Evolutionary conservation across 2,329 filamentous ascomycete species (phyloP), one percentile per base, ranked within the genome.

Genomic region (Trichoderma sp.): DNA sequence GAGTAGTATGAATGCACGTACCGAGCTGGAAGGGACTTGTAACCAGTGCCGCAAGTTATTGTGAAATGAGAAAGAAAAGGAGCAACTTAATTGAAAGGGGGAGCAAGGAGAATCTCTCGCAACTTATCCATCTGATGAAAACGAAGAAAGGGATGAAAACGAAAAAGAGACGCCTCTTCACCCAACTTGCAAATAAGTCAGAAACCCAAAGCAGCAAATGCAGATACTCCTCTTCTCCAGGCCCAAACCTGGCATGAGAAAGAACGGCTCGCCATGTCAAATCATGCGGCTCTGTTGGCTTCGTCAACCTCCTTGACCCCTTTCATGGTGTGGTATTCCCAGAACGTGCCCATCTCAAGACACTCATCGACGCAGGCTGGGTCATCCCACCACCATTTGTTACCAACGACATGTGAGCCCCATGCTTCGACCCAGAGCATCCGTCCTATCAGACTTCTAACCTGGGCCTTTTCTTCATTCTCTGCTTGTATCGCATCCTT

Each of bases 351-450:
- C 67, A 83, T 71, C 63, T 80, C 74, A 17, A 80, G 71, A 66
- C 86, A 88, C 72, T 88, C 86, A 47, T 82, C 78, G 2, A 86
- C 74, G 64, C 84, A 85, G 1, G 74, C 78, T 14, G 77, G 74
- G 39, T 87, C 82, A 48, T 88, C 84, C 86, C 86, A 88, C 86
- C 86, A 89, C 85, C 85, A 88, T 50, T 72, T 76, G 5, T 79
- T 73, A 0, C 78, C 79, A 3, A 77, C 79, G 9, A 86, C 80
- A 66, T 79, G 82, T 3, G 72, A 71, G 0, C 86, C 85, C 86
- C 86, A 89, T 14, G 85, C 80, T 69, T 88, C 82, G 70, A 80
- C 79, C 86, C 86, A 89, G 19, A 89, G 75, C 78, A 85, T 81
- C 43, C 84, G 79, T 0, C 84, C 85, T 1, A 85, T 78, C 2